Percentiles rank a stretch among this genome's conserved stretches.
phyloP scores from a whole-genome alignment of 306 rosid genomes.

The Sicyos baderoa region DNA sequence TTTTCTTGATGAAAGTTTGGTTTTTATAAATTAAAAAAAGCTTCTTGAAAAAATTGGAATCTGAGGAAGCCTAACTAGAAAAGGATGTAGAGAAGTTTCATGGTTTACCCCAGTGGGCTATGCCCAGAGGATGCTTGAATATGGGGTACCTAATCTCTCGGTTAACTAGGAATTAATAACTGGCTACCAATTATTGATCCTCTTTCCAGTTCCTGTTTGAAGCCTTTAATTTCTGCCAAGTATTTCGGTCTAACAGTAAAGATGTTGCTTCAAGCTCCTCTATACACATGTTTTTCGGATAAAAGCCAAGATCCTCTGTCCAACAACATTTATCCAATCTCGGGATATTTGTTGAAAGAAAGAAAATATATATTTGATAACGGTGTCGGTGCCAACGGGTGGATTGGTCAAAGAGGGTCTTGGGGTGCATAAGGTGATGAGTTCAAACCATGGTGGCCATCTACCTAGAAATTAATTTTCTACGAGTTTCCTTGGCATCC shows the following conservation, averaged over 20 bases:
- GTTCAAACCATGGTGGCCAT: too few species aligned
- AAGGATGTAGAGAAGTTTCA: not conserved
- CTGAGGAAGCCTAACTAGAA: not conserved
- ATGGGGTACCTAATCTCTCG: not conserved
- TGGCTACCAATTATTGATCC: not conserved
- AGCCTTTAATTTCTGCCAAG: not conserved
- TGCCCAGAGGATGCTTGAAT: conserved; percentile 5
- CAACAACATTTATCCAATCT: not conserved
- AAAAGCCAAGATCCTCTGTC: not conserved
- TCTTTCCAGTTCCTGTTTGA: not conserved
- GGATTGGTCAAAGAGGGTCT: too few species aligned
- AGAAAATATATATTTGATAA: not conserved
- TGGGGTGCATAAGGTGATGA: too few species aligned
- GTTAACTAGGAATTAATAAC: not conserved
- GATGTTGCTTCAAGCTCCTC: not conserved
- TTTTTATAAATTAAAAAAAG: too few species aligned
- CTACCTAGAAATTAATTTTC: too few species aligned
- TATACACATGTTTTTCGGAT: not conserved
- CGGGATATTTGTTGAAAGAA: not conserved
- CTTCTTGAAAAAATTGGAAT: not conserved
- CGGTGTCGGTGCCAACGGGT: too few species aligned
- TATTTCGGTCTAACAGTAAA: not conserved
- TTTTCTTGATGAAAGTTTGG: too few species aligned
- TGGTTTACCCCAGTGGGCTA: not conserved
- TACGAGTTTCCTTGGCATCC: too few species aligned